Conservation (phyloP, 1,284 basidiomycete species). For the Fomitopsis pinicola region DNA sequence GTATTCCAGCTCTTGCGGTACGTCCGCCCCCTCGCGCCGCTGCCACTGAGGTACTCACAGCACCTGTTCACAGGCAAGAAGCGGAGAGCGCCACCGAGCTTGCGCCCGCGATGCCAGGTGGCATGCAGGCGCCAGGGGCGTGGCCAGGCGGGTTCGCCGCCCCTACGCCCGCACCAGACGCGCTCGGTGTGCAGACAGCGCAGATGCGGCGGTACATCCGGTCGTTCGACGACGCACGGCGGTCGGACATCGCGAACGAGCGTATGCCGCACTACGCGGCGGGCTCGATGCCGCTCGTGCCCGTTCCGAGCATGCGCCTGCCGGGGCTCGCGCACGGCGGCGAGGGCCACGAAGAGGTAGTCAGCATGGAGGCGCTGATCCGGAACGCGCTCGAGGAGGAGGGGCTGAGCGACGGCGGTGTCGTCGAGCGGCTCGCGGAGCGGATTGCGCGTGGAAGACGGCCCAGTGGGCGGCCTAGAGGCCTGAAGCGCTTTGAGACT, state of each 20-base stretch:
- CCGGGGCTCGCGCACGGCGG: constrained; percentile 29
- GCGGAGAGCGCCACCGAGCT: constrained; percentile 93
- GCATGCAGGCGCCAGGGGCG: constrained; percentile 31
- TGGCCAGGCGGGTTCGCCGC: constrained; percentile 35
- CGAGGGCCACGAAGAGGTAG: constrained; percentile 45
- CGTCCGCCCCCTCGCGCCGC: constrained; percentile 19
- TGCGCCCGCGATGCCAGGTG: constrained; percentile 8
- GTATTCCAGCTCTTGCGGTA: constrained; percentile 87
- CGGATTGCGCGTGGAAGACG: constrained; percentile 50
- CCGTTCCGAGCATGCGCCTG: constrained; percentile 60
- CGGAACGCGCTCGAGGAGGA: constrained; percentile 67
- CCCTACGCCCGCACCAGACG: constrained; percentile 44
- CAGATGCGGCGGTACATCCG: constrained; percentile 80
- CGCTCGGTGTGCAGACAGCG: constrained; percentile 51
- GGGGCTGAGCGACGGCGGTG: constrained; percentile 41
- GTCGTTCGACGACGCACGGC: constrained; percentile 93
- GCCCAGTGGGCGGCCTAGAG: constrained; percentile 40
- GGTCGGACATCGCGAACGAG: constrained; percentile 92
- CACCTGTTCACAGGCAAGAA: constrained; percentile 68
- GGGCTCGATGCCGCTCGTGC: constrained; percentile 41
- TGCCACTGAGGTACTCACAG: background rate
- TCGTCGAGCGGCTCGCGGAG: constrained; percentile 57
- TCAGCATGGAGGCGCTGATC: constrained; percentile 82
- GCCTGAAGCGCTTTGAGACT: constrained; percentile 64
- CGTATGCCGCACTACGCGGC: constrained; percentile 66